These are phyloP conservation scores for Pleoardoris graminearum DNA, from an alignment of 2,329 filamentous ascomycete species.

Conservation along the genomic window DNA sequence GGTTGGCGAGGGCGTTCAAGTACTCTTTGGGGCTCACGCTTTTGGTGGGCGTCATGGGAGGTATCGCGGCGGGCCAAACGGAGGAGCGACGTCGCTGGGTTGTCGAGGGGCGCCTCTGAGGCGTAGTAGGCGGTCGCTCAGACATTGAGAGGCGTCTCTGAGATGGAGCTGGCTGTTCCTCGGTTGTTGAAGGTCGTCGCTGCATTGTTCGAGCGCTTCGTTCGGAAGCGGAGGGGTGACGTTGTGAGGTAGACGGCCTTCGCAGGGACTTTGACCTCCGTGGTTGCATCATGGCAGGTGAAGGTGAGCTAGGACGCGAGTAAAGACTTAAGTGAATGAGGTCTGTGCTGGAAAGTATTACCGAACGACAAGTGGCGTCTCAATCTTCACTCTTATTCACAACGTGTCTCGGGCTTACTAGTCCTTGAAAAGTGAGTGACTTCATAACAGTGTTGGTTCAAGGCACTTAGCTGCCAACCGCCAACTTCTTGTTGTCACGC, in stretches of 20 bases:
- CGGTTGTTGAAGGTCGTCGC: neutral
- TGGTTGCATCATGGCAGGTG: neutral
- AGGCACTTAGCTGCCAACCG: too few species aligned
- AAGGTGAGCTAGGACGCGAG: neutral
- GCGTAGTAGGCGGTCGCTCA: neutral
- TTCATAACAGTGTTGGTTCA: too few species aligned
- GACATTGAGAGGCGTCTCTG: neutral
- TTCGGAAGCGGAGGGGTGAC: too few species aligned
- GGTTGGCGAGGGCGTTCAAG: neutral
- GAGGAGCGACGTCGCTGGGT: neutral
- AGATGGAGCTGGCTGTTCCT: neutral
- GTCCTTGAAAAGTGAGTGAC: too few species aligned
- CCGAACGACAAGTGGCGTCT: neutral
- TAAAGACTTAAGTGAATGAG: too few species aligned
- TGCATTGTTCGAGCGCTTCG: neutral
- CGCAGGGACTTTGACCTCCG: neutral
- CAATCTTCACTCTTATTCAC: too few species aligned
- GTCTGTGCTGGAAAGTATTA: neutral
- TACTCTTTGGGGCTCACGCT: slow-evolving; percentile 2
- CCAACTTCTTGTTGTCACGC: too few species aligned
- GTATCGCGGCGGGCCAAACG: neutral
- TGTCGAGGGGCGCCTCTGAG: neutral
- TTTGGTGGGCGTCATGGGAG: neutral
- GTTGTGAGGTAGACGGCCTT: neutral
- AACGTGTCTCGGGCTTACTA: too few species aligned